These are phyloP conservation scores for Helianthus tuberosus DNA, from an alignment of 129 eudicot species.

Conservation along the genomic window DNA sequence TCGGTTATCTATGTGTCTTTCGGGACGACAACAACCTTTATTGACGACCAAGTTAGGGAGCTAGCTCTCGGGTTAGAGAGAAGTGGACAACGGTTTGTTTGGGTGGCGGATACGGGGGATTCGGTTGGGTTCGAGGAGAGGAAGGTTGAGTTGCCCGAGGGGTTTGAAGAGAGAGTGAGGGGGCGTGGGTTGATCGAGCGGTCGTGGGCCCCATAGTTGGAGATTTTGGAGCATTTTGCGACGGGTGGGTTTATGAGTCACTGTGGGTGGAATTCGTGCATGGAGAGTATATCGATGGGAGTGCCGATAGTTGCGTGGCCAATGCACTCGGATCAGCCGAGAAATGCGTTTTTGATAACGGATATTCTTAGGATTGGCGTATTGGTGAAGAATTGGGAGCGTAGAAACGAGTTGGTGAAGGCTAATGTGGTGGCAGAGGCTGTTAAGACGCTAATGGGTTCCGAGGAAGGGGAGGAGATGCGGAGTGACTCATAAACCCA, in stretches of 20 bases:
- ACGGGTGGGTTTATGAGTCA: constrained; percentile 18
- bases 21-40: constrained; percentile 13
- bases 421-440: not conserved
- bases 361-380: not conserved
- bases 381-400: constrained; percentile 2
- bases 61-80: constrained; percentile 9
- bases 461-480: constrained; percentile 6
- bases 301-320: constrained; percentile 14
- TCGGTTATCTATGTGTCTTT: constrained; percentile 16
- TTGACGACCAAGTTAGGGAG: not conserved
- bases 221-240: constrained; percentile 10
- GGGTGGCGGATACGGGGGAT: not conserved
- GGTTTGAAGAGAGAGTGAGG: constrained; percentile 8
- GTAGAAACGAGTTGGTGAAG: constrained; percentile 5
- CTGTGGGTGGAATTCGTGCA: constrained; percentile 16
- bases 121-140: not conserved
- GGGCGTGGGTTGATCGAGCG: not conserved
- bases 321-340: constrained; percentile 19
- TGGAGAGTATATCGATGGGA: constrained; percentile 17
- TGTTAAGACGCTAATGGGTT: not conserved
- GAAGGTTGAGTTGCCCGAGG: not conserved
- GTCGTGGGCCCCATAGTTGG: constrained; percentile 11
- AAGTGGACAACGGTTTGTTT: constrained; percentile 5
- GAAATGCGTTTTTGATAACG: not conserved
- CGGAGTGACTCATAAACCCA: too few relatives aligned